A percentile compares a stretch with the other conserved stretches of the same genome.
Evolutionary conservation across 148 eudicot genomes (phyloP).

Genomic region (Rhododendron molle): DNA sequence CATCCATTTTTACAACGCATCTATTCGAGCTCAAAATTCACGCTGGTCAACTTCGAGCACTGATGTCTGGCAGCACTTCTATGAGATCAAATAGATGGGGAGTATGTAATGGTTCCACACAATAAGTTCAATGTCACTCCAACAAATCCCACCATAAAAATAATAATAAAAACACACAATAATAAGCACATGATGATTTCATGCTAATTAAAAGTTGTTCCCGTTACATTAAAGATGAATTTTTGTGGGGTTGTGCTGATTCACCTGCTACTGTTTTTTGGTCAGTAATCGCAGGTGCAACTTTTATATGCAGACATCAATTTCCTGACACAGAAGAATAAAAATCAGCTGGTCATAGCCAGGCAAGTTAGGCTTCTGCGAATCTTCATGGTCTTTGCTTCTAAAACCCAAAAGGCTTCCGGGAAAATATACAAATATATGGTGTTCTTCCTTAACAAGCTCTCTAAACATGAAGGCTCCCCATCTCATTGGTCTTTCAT

Average conservation of each 20-base stretch:
- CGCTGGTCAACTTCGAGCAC: not conserved
- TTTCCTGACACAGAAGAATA: not conserved
- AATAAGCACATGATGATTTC: not conserved
- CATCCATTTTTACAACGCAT: not conserved
- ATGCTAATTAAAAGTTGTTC: not conserved
- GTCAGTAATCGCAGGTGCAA: not conserved
- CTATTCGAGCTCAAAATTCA: not conserved
- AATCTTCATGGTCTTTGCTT: not conserved
- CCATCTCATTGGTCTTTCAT: not conserved
- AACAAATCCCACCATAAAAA: not conserved
- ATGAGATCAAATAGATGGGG: not conserved
- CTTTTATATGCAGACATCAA: not conserved
- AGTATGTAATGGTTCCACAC: not conserved
- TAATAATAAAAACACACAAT: not conserved
- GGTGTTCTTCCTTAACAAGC: not conserved
- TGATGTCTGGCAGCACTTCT: not conserved
- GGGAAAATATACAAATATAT: not conserved
- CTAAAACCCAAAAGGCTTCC: not conserved
- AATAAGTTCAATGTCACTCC: not conserved
- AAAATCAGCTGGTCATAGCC: not conserved
- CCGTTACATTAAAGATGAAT: not conserved
- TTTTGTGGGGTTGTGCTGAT: not conserved
- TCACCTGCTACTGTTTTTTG: not conserved
- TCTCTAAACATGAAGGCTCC: not conserved
- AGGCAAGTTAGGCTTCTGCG: not conserved